Conservation (phyloP, 345 rosid species). For the Bruguiera sexangula region DNA sequence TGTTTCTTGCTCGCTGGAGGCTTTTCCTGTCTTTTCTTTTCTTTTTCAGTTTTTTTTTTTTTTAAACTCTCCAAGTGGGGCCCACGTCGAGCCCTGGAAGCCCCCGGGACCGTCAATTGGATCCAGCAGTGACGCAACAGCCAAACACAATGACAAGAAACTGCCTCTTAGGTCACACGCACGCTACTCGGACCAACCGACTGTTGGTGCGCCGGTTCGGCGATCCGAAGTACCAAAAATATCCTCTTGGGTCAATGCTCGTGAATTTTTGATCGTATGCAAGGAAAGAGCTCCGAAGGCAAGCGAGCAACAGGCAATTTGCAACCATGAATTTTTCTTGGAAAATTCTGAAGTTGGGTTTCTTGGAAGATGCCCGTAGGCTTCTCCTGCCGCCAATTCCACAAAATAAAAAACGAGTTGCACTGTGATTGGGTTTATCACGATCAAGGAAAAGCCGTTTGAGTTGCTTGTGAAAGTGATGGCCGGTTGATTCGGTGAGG, state of each 20-base stretch:
- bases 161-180: constrained; percentile 5
- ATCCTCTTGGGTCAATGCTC: too few species aligned
- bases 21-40: too few species aligned
- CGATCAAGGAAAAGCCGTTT: too few species aligned
- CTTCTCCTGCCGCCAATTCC: too few species aligned
- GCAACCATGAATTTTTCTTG: background rate
- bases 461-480: background rate
- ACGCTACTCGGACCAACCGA: background rate
- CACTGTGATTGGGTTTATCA: too few species aligned
- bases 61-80: background rate
- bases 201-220: too few species aligned
- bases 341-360: background rate
- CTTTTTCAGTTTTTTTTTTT: background rate
- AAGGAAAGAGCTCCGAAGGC: too few species aligned
- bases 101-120: constrained; percentile 11
- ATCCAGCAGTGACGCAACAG: background rate
- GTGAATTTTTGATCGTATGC: too few species aligned
- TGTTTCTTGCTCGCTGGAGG: background rate
- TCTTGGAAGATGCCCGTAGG: background rate
- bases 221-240: too few species aligned
- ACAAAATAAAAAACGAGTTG: too few species aligned
- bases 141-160: background rate
- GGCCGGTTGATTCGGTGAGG: constrained; percentile 7
- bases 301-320: too few species aligned
- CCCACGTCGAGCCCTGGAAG: constrained; percentile 3